These are phyloP conservation scores for Solanum etuberosum DNA, from an alignment of 257 asterid species.

Conservation along the genomic window DNA sequence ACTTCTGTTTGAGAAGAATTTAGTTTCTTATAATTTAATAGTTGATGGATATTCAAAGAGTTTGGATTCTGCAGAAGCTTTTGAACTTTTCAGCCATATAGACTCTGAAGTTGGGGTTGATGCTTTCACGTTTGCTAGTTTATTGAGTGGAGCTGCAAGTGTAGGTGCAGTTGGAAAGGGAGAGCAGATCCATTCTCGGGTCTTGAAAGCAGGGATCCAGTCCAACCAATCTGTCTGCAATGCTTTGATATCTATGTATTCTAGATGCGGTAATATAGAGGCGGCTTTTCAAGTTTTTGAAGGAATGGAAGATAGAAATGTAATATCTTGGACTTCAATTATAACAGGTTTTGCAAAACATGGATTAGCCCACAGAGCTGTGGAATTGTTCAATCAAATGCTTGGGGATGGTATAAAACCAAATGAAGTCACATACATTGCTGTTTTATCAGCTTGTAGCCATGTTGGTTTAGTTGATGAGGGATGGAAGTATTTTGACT, in stretches of 20 bases:
- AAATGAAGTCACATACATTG: constrained; percentile 76
- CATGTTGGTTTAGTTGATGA: constrained; percentile 65
- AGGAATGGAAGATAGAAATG: constrained; percentile 39
- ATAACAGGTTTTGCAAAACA: constrained; percentile 88
- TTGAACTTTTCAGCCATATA: constrained; percentile 39
- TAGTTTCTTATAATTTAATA: constrained; percentile 61
- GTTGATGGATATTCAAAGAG: constrained; percentile 52
- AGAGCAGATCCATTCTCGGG: constrained; percentile 73
- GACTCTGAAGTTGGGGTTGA: constrained; percentile 36
- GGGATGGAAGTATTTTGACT: constrained; percentile 57
- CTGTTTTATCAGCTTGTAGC: constrained; percentile 88
- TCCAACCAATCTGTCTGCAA: constrained; percentile 48
- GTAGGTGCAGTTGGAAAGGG: constrained; percentile 88
- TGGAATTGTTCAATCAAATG: constrained; percentile 54
- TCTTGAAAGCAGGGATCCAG: constrained; percentile 56
- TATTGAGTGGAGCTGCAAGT: constrained; percentile 91
- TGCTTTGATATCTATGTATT: constrained; percentile 82
- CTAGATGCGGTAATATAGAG: constrained; percentile 79
- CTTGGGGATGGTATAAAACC: constrained; percentile 50
- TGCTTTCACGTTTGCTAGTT: constrained; percentile 83
- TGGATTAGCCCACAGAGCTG: constrained; percentile 52
- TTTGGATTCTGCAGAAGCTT: constrained; percentile 36
- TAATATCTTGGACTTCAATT: constrained; percentile 85
- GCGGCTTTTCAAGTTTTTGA: constrained; percentile 57
- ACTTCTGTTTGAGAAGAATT: constrained; percentile 61